These are phyloP conservation scores for Oldenlandia corymbosa DNA, from an alignment of 257 asterid species.

Conservation along the genomic window DNA sequence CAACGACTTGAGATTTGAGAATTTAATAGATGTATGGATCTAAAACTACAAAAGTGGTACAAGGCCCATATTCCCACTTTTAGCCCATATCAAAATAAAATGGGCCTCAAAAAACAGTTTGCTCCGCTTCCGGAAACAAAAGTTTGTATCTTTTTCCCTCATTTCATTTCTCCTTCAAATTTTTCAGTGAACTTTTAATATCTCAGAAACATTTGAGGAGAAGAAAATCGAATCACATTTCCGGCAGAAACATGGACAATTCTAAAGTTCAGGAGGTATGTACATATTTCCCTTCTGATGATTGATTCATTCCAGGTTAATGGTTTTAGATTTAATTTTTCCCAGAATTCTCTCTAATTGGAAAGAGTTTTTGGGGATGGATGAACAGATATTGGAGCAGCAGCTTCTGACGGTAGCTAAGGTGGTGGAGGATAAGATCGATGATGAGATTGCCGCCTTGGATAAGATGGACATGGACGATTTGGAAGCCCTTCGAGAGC, in stretches of 20 bases:
- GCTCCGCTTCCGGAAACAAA: conserved; percentile 6
- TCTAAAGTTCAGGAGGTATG: conserved; percentile 55
- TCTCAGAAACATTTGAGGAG: background rate
- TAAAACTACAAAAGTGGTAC: no score
- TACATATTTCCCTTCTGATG: background rate
- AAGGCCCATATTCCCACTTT: background rate
- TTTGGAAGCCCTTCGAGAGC: conserved; percentile 78
- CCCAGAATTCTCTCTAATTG: no score
- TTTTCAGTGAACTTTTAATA: background rate
- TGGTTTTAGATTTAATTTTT: background rate
- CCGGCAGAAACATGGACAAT: conserved; percentile 37
- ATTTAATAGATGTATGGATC: no score
- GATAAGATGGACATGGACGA: conserved; percentile 83
- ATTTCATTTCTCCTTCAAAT: conserved; percentile 8
- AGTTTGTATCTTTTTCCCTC: background rate
- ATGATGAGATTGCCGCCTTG: conserved; percentile 78
- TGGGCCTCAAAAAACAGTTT: background rate
- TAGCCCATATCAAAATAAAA: background rate
- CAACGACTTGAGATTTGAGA: no score
- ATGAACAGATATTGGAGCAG: conserved; percentile 71
- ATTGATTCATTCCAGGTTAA: background rate
- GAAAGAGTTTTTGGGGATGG: background rate
- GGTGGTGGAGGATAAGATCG: conserved; percentile 95
- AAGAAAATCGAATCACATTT: background rate
- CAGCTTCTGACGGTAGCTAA: conserved; percentile 87